phyloP scores from a whole-genome alignment of 169 alveolate species.

The Perkinsus olseni region DNA sequence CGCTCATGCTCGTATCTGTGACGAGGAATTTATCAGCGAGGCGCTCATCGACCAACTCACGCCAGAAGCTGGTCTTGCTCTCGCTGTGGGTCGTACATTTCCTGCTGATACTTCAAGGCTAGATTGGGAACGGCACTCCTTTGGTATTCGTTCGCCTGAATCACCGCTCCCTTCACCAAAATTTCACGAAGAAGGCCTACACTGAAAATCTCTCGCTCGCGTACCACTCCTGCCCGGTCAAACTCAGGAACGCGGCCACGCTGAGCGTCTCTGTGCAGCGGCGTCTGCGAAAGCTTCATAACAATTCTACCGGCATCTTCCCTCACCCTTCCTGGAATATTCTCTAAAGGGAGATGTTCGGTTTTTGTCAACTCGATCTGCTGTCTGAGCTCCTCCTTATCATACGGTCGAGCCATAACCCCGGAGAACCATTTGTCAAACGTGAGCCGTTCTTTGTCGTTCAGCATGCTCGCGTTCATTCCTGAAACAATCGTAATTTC shows the following conservation, averaged over 20 bases:
- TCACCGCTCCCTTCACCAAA: not conserved
- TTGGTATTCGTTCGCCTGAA: not conserved
- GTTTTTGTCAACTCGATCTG: not conserved
- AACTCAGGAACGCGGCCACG: not conserved
- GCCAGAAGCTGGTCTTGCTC: not conserved
- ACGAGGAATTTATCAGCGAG: not conserved
- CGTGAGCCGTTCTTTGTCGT: not conserved
- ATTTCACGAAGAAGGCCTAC: not conserved
- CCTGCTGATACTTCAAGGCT: not conserved
- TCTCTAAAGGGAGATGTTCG: not conserved
- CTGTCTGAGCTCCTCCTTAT: not conserved
- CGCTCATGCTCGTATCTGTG: not conserved
- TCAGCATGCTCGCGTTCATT: not conserved
- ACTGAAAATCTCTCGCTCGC: not conserved
- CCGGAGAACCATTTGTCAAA: not conserved
- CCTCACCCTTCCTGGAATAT: not conserved
- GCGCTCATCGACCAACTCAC: not conserved
- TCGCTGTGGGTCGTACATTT: not conserved
- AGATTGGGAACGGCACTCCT: not conserved
- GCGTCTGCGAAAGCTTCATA: not conserved
- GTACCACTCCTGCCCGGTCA: not conserved
- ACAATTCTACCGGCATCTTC: not conserved
- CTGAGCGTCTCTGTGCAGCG: not conserved
- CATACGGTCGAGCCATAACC: not conserved
- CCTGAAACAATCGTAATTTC: not conserved